These are phyloP conservation scores for Vitis rotundifolia DNA, from an alignment of 164 flowering plant species.

Conservation along the genomic window DNA sequence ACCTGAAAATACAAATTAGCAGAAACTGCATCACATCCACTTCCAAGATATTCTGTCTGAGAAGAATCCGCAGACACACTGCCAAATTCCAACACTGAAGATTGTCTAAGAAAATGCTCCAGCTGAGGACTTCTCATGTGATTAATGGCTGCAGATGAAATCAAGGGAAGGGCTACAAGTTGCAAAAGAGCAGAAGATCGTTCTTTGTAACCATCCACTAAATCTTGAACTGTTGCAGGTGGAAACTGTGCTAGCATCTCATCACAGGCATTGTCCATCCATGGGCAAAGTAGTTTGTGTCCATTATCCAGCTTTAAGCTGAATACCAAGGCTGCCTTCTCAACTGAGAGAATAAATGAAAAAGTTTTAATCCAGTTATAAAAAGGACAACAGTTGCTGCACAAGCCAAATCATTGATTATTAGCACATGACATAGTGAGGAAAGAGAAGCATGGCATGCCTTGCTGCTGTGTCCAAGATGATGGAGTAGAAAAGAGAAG, in stretches of 20 bases:
- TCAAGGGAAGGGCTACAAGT: slow-evolving; percentile 73
- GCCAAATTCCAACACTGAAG: slow-evolving; percentile 29
- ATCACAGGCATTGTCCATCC: slow-evolving; percentile 87
- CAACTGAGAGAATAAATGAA: slow-evolving; percentile 52
- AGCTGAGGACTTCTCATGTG: slow-evolving; percentile 66
- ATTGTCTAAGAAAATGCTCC: slow-evolving; percentile 55
- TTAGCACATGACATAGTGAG: neutral
- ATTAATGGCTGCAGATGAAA: slow-evolving; percentile 64
- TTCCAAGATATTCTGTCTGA: slow-evolving; percentile 26
- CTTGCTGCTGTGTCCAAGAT: slow-evolving; percentile 84
- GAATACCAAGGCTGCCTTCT: slow-evolving; percentile 86
- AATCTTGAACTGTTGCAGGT: slow-evolving; percentile 48
- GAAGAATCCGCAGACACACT: slow-evolving; percentile 23
- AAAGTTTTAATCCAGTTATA: neutral
- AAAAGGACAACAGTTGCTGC: neutral
- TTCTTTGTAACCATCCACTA: slow-evolving; percentile 65
- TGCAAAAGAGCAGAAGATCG: slow-evolving; percentile 49
- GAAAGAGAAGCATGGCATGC: slow-evolving; percentile 33
- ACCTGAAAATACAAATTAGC: slow-evolving; percentile 76
- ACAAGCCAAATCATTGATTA: neutral
- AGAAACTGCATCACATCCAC: slow-evolving; percentile 37
- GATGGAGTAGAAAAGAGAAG: slow-evolving; percentile 86
- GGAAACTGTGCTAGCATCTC: slow-evolving; percentile 82
- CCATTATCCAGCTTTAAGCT: slow-evolving; percentile 93
- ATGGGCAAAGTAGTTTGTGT: slow-evolving; percentile 83